Evolutionary conservation across 352 stramenopile genomes (phyloP), one percentile per base, ranked within the genome.

Genomic region (Phytopythium montanum): DNA sequence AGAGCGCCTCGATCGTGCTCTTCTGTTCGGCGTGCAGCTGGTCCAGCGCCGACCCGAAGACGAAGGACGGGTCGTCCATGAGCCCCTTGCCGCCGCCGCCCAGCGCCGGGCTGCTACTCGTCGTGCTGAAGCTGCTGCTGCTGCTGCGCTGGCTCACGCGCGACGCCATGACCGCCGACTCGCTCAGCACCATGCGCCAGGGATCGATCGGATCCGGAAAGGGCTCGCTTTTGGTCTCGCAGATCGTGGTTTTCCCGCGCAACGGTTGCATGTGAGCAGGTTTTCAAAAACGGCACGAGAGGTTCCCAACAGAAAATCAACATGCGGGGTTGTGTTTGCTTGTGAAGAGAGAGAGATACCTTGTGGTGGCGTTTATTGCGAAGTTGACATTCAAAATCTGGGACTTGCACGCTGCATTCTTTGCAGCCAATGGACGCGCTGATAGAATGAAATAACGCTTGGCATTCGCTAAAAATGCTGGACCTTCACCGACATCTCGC

Each of bases 1-100:
- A 80, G 34, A 92, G 56, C 54, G 82, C 82, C 68, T 92, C 82
- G 68, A 92, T 92, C n/a, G 82, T 92, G 53, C 76, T 82, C 60
- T 88, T 88, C 61, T 92, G 82, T 55, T 92, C 82, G 50, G 82
- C 77, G 60, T 92, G 82, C 44, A 92, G 66, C 58, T 92, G 79
- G 65, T 92, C 82, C 56, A 90, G 52, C 54, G 85, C 81, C 9
- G 73, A 82, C 18, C 70, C 66, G 61, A 79, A 84, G 25, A 23
- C 25, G 56, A 76, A 84, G 54, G 61, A 71, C 12, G 64, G 59
- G 38, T 84, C 72, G 39, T 84, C 74, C 9, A 61, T 34, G 44
- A 69, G 54, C 33, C 9, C 33, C 50, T 76, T 80, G 62, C 56
- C 45, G 46, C 61, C 56, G 26, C 56, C 45, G 46, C 61, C 56